These are phyloP conservation scores for Delitschia confertaspora DNA, from an alignment of 495 filamentous ascomycete genomes.

Conservation along the genomic window DNA sequence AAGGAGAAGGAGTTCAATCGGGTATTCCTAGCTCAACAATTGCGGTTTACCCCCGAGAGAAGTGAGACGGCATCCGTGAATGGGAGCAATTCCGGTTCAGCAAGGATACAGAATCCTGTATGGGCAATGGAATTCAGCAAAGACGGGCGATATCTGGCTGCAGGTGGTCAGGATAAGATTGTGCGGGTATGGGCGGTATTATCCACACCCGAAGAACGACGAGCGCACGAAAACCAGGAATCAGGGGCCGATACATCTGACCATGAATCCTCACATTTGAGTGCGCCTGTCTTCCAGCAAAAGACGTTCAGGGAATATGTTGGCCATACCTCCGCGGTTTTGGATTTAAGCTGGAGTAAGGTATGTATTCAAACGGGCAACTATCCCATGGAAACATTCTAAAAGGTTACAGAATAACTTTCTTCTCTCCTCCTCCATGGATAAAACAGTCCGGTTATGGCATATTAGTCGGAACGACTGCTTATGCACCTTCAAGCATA, in stretches of 20 bases:
- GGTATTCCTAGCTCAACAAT: constrained; percentile 84
- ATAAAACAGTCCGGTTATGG: constrained; percentile 95
- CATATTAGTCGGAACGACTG: constrained; percentile 79
- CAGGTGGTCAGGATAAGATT: constrained; percentile 76
- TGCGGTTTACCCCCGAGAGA: constrained; percentile 39
- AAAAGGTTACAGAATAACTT: constrained; percentile 67
- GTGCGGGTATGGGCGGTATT: constrained; percentile 90
- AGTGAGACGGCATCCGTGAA: constrained; percentile 4
- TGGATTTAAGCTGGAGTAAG: constrained; percentile 97
- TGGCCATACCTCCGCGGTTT: constrained; percentile 77
- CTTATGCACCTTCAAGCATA: constrained; percentile 92
- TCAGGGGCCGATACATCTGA: constrained; percentile 44
- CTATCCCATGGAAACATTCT: background rate
- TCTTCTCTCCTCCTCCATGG: constrained; percentile 91
- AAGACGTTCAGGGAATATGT: constrained; percentile 70
- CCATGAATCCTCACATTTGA: constrained; percentile 49
- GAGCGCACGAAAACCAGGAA: constrained; percentile 60
- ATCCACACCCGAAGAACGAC: constrained; percentile 68
- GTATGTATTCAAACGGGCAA: constrained; percentile 34
- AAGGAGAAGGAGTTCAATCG: constrained; percentile 74
- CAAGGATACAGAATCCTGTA: constrained; percentile 49
- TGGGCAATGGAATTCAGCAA: constrained; percentile 92
- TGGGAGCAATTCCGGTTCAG: constrained; percentile 16
- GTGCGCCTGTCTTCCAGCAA: constrained; percentile 82
- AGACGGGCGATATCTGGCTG: constrained; percentile 85